Evolutionary conservation across 2,329 filamentous ascomycete species (phyloP), one percentile per base, ranked within the genome.

Genomic region (Phaeoacremonium minimum): DNA sequence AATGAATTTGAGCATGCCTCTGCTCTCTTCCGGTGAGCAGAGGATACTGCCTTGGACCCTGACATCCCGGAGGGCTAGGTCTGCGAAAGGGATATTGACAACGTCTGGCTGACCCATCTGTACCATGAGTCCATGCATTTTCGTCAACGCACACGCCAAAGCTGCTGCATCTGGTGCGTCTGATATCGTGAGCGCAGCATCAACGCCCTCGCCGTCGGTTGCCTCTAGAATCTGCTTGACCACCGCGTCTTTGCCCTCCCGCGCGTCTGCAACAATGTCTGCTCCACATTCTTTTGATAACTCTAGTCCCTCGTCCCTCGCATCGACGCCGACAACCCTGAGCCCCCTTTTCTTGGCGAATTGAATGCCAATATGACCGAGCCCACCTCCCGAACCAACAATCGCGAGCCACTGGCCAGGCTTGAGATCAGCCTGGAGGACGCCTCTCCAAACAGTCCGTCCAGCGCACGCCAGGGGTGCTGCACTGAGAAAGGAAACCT

Each of bases 391-490:
- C 1, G 63, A 61, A 4, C 70, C 71, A 1, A 74, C 60, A 26
- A 73, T 62, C 2, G 61, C 67, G 12, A 73, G 32, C 53, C 57
- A 64, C 38, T 62, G 45, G 1, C 50, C 50, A 6, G 38, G 6
- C 13, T 28, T 17, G 15, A 73, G 48, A 4, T 52, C 62, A 1
- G 66, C 56, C 46, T 65, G 59, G 33, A 61, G 37, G 7, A 75
- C 57, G 2, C 59, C 64, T n/a, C 69, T 53, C 53, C 65, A 77
- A 13, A 69, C 60, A 3, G 73, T 77, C 36, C 65, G 52, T 0
- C 74, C 73, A 0, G 75, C 74, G 49, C 75, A 80, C 11, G 74
- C 73, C 15, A 80, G 55, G 5, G 76, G 76, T 31, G 73, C 75
- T 12, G 75, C 76, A 13, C 61, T 64, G 35, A 65, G 46, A 33